Percentiles rank a stretch among this genome's conserved stretches.
Evolutionary conservation across 306 rosid species (phyloP).

Genomic region (Vigna trinervia): DNA sequence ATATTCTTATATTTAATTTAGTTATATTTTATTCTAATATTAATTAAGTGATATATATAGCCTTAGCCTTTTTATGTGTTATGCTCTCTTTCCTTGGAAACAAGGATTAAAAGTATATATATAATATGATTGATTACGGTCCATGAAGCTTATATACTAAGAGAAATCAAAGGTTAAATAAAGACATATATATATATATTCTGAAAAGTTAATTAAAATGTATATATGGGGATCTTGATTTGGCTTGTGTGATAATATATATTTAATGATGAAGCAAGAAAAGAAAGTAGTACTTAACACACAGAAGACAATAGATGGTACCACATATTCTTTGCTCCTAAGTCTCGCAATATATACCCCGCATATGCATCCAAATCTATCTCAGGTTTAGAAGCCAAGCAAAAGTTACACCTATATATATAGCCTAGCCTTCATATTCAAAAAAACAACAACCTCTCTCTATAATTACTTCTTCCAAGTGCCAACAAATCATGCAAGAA

Average conservation of each 20-base stretch:
- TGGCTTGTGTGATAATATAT: slow-evolving; percentile 34
- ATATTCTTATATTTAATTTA: too few species aligned
- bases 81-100: slow-evolving; percentile 46
- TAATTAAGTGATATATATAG: too few species aligned
- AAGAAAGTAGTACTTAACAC: neutral
- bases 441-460: slow-evolving; percentile 32
- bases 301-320: slow-evolving; percentile 35
- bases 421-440: slow-evolving; percentile 23
- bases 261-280: slow-evolving; percentile 28
- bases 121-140: slow-evolving; percentile 40
- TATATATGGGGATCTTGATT: slow-evolving; percentile 23
- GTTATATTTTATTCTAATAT: too few species aligned
- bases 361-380: slow-evolving; percentile 27
- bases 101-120: slow-evolving; percentile 42
- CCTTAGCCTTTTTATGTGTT: neutral
- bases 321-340: slow-evolving; percentile 60
- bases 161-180: slow-evolving; percentile 13
- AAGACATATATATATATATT: neutral
- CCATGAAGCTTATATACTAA: slow-evolving; percentile 38
- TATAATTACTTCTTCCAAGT: slow-evolving; percentile 33
- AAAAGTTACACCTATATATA: slow-evolving; percentile 24
- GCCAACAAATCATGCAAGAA: slow-evolving; percentile 32
- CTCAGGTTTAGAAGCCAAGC: slow-evolving; percentile 69
- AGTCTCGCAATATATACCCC: slow-evolving; percentile 54
- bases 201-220: slow-evolving; percentile 18